Evolutionary conservation across 345 rosid genomes (phyloP).

Genomic region (Hibiscus mutabilis): DNA sequence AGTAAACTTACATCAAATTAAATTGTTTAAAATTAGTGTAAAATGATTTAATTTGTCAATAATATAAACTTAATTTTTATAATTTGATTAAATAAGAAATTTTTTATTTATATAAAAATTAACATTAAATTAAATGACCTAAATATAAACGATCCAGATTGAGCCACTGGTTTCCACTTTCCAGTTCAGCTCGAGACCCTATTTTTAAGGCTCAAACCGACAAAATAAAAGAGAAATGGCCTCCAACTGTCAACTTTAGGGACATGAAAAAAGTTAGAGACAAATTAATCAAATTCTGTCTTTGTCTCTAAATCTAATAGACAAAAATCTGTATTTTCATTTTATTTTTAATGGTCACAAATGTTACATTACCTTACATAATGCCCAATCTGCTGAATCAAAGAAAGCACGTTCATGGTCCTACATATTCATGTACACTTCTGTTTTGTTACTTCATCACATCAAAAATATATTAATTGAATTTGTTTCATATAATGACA

Average conservation of each 20-base stretch:
- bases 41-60: too few species aligned
- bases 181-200: neutral
- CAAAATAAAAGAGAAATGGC: constrained; percentile 1
- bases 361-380: constrained; percentile 46
- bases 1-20: too few species aligned
- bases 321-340: neutral
- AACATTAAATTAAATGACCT: too few species aligned
- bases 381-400: constrained; percentile 93
- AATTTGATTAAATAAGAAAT: too few species aligned
- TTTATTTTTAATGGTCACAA: neutral
- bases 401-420: constrained; percentile 77
- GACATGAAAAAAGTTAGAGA: neutral
- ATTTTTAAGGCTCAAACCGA: neutral
- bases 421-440: constrained; percentile 19
- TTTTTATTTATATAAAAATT: too few species aligned
- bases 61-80: too few species aligned
- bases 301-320: neutral
- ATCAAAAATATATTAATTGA: neutral
- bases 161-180: neutral
- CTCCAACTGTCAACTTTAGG: neutral
- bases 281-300: neutral
- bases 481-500: neutral
- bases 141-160: too few species aligned
- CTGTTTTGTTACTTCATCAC: neutral
- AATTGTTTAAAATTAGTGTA: neutral